A percentile compares a stretch with the other conserved stretches of the same genome.
Conservation (phyloP, 163 green algal genomes). For the Scenedesmus sp. region DNA sequence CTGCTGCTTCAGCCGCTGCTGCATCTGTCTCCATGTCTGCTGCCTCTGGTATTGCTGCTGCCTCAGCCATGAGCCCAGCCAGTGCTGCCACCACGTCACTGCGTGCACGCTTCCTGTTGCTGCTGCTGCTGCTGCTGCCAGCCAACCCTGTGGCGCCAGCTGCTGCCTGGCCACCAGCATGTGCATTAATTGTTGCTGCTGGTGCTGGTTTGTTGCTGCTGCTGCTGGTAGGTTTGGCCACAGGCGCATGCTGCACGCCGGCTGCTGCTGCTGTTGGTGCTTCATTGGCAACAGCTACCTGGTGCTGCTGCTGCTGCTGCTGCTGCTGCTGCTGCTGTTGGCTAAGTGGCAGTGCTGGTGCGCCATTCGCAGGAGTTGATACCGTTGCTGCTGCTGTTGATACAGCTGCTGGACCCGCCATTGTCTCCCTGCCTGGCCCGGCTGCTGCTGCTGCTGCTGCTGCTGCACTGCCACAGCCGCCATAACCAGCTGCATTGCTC, state of each 20-base stretch:
- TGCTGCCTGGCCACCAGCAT: background rate
- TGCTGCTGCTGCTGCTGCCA: background rate
- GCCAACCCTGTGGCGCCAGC: background rate
- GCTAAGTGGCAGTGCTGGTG: background rate
- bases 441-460: background rate
- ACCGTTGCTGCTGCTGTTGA: background rate
- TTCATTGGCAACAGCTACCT: no score
- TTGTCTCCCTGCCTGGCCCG: background rate
- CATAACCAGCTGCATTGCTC: background rate
- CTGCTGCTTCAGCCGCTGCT: background rate
- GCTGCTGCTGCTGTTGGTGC: background rate
- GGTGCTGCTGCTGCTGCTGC: background rate
- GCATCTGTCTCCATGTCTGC: background rate
- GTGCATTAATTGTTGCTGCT: background rate
- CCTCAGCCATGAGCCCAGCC: slow-evolving; percentile 26
- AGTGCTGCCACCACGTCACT: slow-evolving; percentile 11
- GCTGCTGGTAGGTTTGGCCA: background rate
- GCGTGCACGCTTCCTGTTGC: slow-evolving; percentile 16
- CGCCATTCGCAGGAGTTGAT: no score
- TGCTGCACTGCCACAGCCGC: background rate
- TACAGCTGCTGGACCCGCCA: background rate
- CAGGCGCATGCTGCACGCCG: no score
- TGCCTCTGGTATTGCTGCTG: slow-evolving; percentile 19
- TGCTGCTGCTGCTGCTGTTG: background rate
- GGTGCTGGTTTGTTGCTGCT: background rate